Base-by-base conservation (phyloP, 805 yeast species). In the Ogataea pignaliae region DNA sequence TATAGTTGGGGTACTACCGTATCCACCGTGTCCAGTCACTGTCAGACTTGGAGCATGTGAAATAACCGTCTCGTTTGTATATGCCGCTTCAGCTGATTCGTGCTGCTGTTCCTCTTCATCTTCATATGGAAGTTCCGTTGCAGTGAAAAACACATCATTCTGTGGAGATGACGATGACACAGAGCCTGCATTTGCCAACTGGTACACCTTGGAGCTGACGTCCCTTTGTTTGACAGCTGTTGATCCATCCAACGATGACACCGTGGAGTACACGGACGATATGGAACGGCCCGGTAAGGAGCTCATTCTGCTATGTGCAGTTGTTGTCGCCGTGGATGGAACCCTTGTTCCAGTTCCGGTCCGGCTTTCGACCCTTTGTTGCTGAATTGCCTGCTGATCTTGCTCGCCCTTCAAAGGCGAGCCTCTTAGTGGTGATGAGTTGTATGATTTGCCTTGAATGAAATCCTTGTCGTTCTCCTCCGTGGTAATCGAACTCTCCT, bases 61-160 rank as follows among this genome's bases (percentile, higher is more conserved):
- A 10, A 34, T 14, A 17, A 18, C 9, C 8, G 17, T 26, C 32
- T 13, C 31, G 28, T 14, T 29, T 28, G 21, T 5, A 13, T 11
- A 13, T n/a, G 12, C 37, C 13, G 13, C 17, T 16, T 16, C 10
- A 21, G 37, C 10, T 15, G 29, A n/a, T 28, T n/a, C 21, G 11
- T 32, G 36, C 40, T 21, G 4, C 26, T 21, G 26, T 21, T 21
- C 26, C 26, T 7, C 26, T 21, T 21, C 26, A 21, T 21, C 26
- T 14, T 36, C n/a, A 10, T 21, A 26, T 10, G 57, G 57, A 26
- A 69, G 59, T 42, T 69, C 71, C 0, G 69, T 57, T 1, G 73
- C 73, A 2, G 73, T 69, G 12, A 65, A 68, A 53, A 58, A 69
- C 3, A 65, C 60, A 30, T 68, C 72, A 7, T 50, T 46, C 17